These are phyloP conservation scores for Melastoma candidum DNA, from an alignment of 441 rosid species.

Conservation along the genomic window DNA sequence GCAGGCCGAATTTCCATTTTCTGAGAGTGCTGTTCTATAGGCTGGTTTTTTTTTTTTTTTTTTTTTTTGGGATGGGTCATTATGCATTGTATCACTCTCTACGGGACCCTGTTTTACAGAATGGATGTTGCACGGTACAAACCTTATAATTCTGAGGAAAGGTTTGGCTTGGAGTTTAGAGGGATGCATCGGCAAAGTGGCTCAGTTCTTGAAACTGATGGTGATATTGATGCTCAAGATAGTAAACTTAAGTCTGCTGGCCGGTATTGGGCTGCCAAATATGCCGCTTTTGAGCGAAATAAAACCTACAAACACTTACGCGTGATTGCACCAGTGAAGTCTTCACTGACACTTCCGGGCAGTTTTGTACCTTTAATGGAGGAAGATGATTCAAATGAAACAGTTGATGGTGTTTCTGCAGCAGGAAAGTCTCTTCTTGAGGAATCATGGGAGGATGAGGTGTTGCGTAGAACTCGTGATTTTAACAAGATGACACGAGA, in stretches of 20 bases:
- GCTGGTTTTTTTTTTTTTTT: too few relatives aligned
- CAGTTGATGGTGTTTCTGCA: conserved; percentile 21
- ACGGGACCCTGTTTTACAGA: conserved; percentile 31
- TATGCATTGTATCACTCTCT: neutral
- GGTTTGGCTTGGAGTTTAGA: conserved; percentile 21
- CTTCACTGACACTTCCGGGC: conserved; percentile 22
- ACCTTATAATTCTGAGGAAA: conserved; percentile 30
- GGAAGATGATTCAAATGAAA: conserved; percentile 21
- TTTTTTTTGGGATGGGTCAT: neutral
- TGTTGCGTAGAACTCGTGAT: conserved; percentile 67
- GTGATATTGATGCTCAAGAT: conserved; percentile 60
- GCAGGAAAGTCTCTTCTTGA: conserved; percentile 31
- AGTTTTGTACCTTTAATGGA: conserved; percentile 62
- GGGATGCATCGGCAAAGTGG: conserved; percentile 27
- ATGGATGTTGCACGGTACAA: conserved; percentile 83
- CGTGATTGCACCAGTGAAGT: conserved; percentile 31
- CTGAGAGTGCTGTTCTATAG: too few relatives aligned
- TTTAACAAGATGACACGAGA: conserved; percentile 73
- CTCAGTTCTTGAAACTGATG: conserved; percentile 44
- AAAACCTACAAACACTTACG: conserved; percentile 52
- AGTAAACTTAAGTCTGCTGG: conserved; percentile 51
- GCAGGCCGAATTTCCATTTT: too few relatives aligned
- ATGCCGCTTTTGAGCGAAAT: conserved; percentile 59
- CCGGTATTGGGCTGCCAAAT: conserved; percentile 80
- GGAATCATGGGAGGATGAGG: conserved; percentile 95